Percentiles rank a stretch among this genome's conserved stretches.
phyloP scores from a whole-genome alignment of 176 grass and related monocot species.

The Triticum aestivum region IWGSC_CS_RefSeq_v2.1 NC_057808.1:316859541-316860040 shows the following conservation, averaged over 20 bases:
- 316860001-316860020: not conserved
- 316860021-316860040: not conserved
- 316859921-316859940: not conserved
- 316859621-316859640: not conserved
- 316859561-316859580: slow-evolving; percentile 16
- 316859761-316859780: not conserved
- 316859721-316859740: slow-evolving; percentile 3
- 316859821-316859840: not conserved
- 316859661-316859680: too few relatives aligned
- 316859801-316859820: not conserved
- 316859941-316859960: not conserved
- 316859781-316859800: not conserved
- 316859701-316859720: not conserved
- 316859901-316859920: not conserved
- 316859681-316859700: not conserved
- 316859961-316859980: not conserved
- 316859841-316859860: not conserved
- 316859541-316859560: not conserved
- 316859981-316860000: not conserved
- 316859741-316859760: not conserved
- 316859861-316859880: not conserved
- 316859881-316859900: not conserved
- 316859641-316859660: not conserved
- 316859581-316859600: not conserved
- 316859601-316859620: not conserved